A percentile compares a stretch with the other conserved stretches of the same genome.
Evolutionary conservation across 192 early-diverging fungal genomes (phyloP).

Genomic region (Backusella westeae): DNA sequence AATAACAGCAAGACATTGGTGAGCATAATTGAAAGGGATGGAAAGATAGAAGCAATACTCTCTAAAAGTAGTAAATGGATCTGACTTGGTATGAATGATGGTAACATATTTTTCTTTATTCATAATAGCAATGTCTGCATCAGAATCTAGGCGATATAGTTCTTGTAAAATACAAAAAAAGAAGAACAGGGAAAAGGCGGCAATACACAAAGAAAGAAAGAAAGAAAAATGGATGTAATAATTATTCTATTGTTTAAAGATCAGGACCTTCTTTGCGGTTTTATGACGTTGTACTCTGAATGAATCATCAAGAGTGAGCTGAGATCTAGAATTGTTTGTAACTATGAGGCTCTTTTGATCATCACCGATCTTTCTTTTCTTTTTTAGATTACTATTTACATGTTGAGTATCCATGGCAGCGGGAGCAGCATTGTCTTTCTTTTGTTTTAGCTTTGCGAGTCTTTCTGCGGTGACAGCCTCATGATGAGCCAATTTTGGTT

Average conservation of each 20-base stretch:
- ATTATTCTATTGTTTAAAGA: background rate
- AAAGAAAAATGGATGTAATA: background rate
- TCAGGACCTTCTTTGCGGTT: background rate
- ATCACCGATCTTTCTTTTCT: background rate
- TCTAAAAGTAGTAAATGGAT: too few species aligned
- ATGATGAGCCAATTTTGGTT: slow-evolving; percentile 12
- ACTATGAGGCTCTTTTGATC: background rate
- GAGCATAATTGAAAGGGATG: too few species aligned
- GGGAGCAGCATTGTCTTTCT: background rate
- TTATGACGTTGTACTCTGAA: background rate
- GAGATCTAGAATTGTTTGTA: background rate
- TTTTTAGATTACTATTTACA: slow-evolving; percentile 5
- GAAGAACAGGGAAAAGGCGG: too few species aligned
- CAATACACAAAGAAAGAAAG: background rate
- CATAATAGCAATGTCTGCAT: too few species aligned
- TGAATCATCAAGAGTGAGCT: slow-evolving; percentile 1
- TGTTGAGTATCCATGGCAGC: background rate
- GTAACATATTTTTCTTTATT: too few species aligned
- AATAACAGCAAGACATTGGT: too few species aligned
- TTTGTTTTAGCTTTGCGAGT: background rate
- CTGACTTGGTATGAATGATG: too few species aligned
- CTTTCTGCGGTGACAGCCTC: slow-evolving; percentile 12
- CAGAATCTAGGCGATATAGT: too few species aligned
- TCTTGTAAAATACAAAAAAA: too few species aligned
- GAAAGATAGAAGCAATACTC: too few species aligned